Percentiles rank a stretch among this genome's conserved stretches.
Conservation (phyloP, 73 alveolate species). For the Durusdinium trenchii region DNA sequence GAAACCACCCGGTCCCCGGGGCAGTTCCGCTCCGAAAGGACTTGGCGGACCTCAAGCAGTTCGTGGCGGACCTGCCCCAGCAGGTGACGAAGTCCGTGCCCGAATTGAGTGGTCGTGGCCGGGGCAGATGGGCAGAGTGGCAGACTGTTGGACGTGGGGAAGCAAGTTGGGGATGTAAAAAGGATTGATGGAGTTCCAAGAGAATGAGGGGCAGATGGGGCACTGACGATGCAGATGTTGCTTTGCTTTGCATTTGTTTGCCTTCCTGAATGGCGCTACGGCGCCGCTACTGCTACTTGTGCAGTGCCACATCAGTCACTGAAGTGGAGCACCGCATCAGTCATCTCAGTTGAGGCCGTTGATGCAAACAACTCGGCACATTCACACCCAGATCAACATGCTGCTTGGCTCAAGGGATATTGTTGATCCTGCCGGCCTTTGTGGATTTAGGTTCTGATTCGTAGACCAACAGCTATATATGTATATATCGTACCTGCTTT, state of each 20-base stretch:
- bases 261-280: not conserved
- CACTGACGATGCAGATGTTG: no score
- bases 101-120: no score
- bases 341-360: slow-evolving; percentile 35
- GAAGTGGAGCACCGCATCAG: no score
- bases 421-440: no score
- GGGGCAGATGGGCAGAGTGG: not conserved
- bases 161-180: not conserved
- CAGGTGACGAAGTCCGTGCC: slow-evolving; percentile 48
- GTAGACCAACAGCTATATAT: no score
- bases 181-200: no score
- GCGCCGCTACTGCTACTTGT: not conserved
- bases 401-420: no score
- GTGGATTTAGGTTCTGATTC: no score
- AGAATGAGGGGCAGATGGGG: no score
- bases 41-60: slow-evolving; percentile 90
- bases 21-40: slow-evolving; percentile 3
- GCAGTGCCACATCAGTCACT: no score
- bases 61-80: slow-evolving; percentile 86
- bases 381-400: slow-evolving; percentile 95
- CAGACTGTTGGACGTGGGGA: not conserved
- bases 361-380: slow-evolving; percentile 94
- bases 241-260: no score
- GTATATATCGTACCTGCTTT: no score
- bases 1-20: not conserved